Conservation (phyloP, 257 asterid genomes). For the Jacaranda copaia region DNA sequence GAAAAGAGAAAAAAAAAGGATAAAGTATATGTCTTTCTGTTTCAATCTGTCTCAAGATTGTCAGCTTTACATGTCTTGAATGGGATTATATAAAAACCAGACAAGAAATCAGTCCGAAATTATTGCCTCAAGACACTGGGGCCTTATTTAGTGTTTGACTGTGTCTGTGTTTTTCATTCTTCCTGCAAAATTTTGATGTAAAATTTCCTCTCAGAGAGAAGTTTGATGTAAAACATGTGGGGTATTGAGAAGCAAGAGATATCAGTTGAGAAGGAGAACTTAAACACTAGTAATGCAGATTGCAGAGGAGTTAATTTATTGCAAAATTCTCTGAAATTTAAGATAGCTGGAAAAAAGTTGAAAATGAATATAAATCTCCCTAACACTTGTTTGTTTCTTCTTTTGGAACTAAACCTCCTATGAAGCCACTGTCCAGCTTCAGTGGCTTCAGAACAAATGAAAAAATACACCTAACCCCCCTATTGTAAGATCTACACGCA, state of each 20-base stretch:
- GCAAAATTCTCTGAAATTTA: background rate
- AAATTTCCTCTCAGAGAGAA: too few species aligned
- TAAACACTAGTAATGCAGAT: background rate
- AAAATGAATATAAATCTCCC: constrained; percentile 28
- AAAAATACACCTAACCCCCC: constrained; percentile 42
- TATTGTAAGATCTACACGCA: constrained; percentile 37
- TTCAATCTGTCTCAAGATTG: background rate
- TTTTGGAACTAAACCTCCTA: constrained; percentile 31
- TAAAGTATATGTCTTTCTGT: too few species aligned
- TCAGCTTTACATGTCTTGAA: background rate
- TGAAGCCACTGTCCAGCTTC: constrained; percentile 18
- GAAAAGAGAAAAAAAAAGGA: background rate
- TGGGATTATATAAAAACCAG: background rate
- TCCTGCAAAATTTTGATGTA: too few species aligned
- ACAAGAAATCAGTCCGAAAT: too few species aligned
- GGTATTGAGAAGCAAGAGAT: background rate
- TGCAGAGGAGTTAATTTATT: background rate
- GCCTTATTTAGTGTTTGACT: too few species aligned
- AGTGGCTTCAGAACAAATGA: constrained; percentile 43
- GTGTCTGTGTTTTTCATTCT: too few species aligned
- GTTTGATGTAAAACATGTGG: too few species aligned
- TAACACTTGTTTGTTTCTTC: constrained; percentile 32
- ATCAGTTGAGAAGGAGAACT: background rate
- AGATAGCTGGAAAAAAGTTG: background rate
- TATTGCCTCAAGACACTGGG: too few species aligned